Evolutionary conservation across 2,329 filamentous ascomycete genomes (phyloP), one percentile per base, ranked within the genome.

Genomic region (Macrophomina pseudophaseolina): DNA sequence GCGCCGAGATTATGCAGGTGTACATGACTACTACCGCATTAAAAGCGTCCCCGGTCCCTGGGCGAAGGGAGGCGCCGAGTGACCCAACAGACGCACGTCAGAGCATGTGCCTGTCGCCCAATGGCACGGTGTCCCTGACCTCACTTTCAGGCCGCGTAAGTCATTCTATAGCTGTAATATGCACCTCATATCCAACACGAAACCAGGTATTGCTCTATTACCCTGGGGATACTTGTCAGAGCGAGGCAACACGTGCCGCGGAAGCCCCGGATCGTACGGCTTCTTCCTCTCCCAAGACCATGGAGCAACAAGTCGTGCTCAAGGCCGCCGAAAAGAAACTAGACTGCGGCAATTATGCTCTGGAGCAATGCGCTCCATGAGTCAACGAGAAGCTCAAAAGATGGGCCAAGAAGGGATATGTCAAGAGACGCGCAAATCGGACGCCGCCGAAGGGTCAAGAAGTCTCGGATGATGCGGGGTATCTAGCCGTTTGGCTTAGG

Each of bases 401-500:
- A 23, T 23, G 23, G 18, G 58, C 58, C 58, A 48, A 62, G 58
- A 40, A n/a, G 42, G n/a, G 16, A 48, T 23, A 23, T 18, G 58
- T 62, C 32, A 30, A 48, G 23, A 48, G 58, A 49, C 30, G 58
- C 49, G 58, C 44, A 48, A 23, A 18, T 30, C 42, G 4, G 35
- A 7, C 18, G 44, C 32, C 58, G 42, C n/a, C 11, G 46, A 38
- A 9, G 23, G 23, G 23, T 32, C 58, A 28, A 62, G 30, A 16
- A 38, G 38, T 49, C 32, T 49, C 44, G 30, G 58, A 49, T 62
- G 38, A 16, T 62, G 58, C 44, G 58, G 58, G 44, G 44, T 62
- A 62, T 38, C 58, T 40, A 38, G 33, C 32, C 42, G 44, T 9
- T 12, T 38, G 7, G 40, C 48, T 35, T n/a, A 49, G 44, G 42